Evolutionary conservation across 306 rosid genomes (phyloP).

Genomic region (Casuarina equisetifolia): DNA sequence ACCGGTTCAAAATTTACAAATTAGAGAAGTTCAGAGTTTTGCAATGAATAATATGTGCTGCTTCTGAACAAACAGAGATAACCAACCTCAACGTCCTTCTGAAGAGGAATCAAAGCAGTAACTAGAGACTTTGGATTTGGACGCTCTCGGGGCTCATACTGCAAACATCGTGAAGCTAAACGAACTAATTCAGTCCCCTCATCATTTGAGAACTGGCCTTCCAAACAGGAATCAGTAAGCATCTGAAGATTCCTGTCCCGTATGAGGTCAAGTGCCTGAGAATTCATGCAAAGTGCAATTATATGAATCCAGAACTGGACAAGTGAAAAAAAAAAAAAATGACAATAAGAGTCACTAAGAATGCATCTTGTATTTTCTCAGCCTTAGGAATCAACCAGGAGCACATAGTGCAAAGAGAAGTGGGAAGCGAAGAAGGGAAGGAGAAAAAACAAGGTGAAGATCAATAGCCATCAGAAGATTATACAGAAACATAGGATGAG

Average conservation of each 20-base stretch:
- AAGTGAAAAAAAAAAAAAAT: not conserved
- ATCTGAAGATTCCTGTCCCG: slow-evolving; percentile 82
- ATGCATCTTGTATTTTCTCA: slow-evolving; percentile 15
- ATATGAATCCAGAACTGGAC: slow-evolving; percentile 21
- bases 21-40: slow-evolving; percentile 4
- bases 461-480: slow-evolving; percentile 10
- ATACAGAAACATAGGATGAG: not conserved
- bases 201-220: slow-evolving; percentile 83
- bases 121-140: slow-evolving; percentile 86
- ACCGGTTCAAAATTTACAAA: slow-evolving; percentile 15
- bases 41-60: slow-evolving; percentile 17
- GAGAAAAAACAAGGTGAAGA: not conserved
- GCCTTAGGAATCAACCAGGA: not conserved
- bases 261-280: slow-evolving; percentile 92
- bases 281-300: slow-evolving; percentile 26
- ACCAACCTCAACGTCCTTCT: slow-evolving; percentile 85
- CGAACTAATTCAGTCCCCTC: slow-evolving; percentile 95
- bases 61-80: slow-evolving; percentile 10
- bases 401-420: not conserved
- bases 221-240: slow-evolving; percentile 93
- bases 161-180: slow-evolving; percentile 85
- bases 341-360: not conserved
- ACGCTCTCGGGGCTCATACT: slow-evolving; percentile 93
- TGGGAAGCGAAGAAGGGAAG: not conserved
- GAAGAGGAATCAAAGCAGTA: slow-evolving; percentile 82